phyloP scores from a whole-genome alignment of 306 rosid genomes.

The Prunus kanzakura region DNA sequence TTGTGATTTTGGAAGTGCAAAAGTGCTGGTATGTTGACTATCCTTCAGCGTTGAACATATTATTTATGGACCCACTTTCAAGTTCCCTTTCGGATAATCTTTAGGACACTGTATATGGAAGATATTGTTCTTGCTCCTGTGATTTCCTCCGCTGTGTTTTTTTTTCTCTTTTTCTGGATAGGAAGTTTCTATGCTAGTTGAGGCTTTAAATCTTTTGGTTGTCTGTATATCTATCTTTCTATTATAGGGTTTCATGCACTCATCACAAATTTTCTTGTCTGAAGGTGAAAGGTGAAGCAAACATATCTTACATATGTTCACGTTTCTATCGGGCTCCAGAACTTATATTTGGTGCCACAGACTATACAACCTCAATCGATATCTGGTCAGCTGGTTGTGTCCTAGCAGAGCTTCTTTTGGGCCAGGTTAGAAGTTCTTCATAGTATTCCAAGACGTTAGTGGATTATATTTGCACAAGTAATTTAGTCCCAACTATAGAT shows the following conservation, averaged over 20 bases:
- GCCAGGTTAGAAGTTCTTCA: conserved; percentile 58
- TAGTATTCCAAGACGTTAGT: not conserved
- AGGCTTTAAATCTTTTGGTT: not conserved
- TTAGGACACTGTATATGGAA: not conserved
- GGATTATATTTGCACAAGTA: not conserved
- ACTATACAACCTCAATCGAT: conserved; percentile 91
- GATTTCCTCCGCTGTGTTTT: no score
- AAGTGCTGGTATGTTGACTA: conserved; percentile 72
- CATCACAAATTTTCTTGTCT: conserved; percentile 16
- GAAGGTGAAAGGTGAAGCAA: conserved; percentile 90
- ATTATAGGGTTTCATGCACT: conserved; percentile 19
- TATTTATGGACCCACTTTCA: no score
- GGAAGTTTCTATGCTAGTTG: no score
- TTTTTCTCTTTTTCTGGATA: no score
- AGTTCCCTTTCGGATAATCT: not conserved
- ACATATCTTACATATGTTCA: conserved; percentile 91
- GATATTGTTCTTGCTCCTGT: not conserved
- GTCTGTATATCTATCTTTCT: not conserved
- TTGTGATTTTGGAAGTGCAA: conserved; percentile 97
- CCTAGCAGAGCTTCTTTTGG: conserved; percentile 96
- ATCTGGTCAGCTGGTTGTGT: conserved; percentile 99
- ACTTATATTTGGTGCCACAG: conserved; percentile 95
- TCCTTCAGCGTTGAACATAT: not conserved
- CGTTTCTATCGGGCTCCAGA: conserved; percentile 97
- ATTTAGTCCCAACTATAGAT: not conserved